Percentiles rank a stretch among this genome's conserved stretches.
phyloP scores from a whole-genome alignment of 148 eudicot genomes.

The Vaccinium macrocarpon region DNA sequence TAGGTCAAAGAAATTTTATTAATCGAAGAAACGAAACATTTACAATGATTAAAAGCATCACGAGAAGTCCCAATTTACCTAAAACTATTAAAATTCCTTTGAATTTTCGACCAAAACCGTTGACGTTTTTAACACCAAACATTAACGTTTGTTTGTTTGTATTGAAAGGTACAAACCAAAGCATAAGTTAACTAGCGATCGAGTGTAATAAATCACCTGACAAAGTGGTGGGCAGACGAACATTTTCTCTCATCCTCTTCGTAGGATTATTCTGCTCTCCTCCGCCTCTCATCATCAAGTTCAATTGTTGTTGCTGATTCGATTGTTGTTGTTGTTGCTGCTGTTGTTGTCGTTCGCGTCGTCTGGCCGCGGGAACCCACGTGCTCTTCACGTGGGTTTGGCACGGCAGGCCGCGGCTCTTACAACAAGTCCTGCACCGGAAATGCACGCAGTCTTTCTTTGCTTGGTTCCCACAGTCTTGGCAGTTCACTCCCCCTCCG shows the following conservation, averaged over 20 bases:
- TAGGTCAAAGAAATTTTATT: too few relatives aligned
- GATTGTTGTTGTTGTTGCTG: constrained; percentile 15
- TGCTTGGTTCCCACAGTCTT: constrained; percentile 88
- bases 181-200: neutral
- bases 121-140: too few relatives aligned
- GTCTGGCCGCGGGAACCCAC: constrained; percentile 87
- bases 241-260: constrained; percentile 37
- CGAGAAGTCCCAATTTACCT: too few relatives aligned
- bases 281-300: constrained; percentile 16
- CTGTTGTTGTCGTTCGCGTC: constrained; percentile 66
- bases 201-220: constrained; percentile 31
- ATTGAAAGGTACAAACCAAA: neutral
- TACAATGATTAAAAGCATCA: too few relatives aligned
- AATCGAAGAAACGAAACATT: too few relatives aligned
- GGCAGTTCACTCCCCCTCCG: constrained; percentile 58
- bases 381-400: constrained; percentile 86
- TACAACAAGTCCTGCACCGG: constrained; percentile 86
- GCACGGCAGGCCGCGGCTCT: constrained; percentile 79
- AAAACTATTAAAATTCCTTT: too few relatives aligned
- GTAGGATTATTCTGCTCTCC: constrained; percentile 19
- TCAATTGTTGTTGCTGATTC: constrained; percentile 25
- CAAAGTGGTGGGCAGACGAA: constrained; percentile 24
- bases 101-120: too few relatives aligned
- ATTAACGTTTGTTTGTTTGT: neutral
- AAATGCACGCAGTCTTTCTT: constrained; percentile 75